Evolutionary conservation across 2,329 filamentous ascomycete species (phyloP).

Genomic region (Ophiosphaerella korrae): DNA sequence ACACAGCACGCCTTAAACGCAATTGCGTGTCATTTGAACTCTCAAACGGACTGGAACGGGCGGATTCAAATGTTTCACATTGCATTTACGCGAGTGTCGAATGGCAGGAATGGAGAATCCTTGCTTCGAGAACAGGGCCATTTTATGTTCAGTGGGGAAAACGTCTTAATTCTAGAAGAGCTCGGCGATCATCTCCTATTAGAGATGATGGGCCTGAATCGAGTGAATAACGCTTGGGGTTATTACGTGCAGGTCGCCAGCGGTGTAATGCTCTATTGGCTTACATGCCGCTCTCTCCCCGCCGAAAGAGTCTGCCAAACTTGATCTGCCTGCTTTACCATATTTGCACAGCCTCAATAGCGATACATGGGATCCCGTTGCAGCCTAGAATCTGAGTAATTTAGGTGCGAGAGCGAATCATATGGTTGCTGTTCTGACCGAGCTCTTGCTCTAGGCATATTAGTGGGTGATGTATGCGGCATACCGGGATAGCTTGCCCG

Average conservation of each 20-base stretch:
- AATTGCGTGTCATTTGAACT: not conserved
- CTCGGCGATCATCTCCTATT: no score
- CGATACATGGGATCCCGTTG: constrained; percentile 22
- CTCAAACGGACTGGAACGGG: not conserved
- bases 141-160: no score
- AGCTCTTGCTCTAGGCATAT: constrained; percentile 15
- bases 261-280: not conserved
- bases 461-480: constrained; percentile 11
- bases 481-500: constrained; percentile 16
- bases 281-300: not conserved
- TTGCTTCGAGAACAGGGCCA: no score
- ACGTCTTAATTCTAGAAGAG: no score
- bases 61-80: no score
- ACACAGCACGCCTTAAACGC: not conserved
- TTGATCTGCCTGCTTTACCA: constrained; percentile 4
- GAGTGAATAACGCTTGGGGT: no score
- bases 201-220: no score
- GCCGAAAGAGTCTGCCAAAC: constrained; percentile 1
- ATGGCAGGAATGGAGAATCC: no score
- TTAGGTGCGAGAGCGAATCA: constrained; percentile 7
- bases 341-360: constrained; percentile 26
- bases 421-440: constrained; percentile 16
- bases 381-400: constrained; percentile 27
- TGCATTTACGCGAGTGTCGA: no score
- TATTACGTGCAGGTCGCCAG: no score